phyloP scores from a whole-genome alignment of 2,329 filamentous ascomycete species.

The Colletotrichum gigasporum region DNA sequence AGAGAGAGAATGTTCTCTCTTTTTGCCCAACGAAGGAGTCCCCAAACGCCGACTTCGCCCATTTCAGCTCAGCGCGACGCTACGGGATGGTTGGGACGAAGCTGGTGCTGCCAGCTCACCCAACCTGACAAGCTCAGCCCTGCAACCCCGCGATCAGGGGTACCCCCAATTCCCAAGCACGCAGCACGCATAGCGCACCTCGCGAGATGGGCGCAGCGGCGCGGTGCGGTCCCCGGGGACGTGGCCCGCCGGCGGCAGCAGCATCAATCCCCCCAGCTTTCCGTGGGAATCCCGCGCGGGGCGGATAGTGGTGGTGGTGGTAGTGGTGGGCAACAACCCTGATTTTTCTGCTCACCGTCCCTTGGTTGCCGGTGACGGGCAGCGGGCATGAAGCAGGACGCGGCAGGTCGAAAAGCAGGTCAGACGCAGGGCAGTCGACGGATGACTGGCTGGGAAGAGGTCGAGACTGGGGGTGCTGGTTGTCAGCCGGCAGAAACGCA shows the following conservation, averaged over 20 bases:
- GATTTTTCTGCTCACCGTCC: not conserved
- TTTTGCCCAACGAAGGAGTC: not conserved
- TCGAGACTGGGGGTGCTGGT: conserved; percentile 2
- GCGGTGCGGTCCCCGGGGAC: not conserved
- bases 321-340: not conserved
- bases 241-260: not conserved
- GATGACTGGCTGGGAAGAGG: not conserved
- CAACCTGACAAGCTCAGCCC: conserved; percentile 34
- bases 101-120: conserved; percentile 32
- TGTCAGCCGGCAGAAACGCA: conserved; percentile 5
- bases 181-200: not conserved
- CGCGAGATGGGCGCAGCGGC: not conserved
- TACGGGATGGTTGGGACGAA: conserved; percentile 20
- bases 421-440: not conserved
- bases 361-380: not conserved
- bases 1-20: not conserved
- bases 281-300: not conserved
- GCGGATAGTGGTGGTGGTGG: too few species aligned
- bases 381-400: not conserved
- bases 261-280: too few species aligned
- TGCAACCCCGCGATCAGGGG: conserved; percentile 31
- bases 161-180: not conserved
- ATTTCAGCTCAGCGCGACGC: not conserved
- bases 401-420: not conserved
- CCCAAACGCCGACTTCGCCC: too few species aligned